Base-by-base conservation (phyloP, 2,329 filamentous ascomycete species). In the Exophiala sideris region DNA sequence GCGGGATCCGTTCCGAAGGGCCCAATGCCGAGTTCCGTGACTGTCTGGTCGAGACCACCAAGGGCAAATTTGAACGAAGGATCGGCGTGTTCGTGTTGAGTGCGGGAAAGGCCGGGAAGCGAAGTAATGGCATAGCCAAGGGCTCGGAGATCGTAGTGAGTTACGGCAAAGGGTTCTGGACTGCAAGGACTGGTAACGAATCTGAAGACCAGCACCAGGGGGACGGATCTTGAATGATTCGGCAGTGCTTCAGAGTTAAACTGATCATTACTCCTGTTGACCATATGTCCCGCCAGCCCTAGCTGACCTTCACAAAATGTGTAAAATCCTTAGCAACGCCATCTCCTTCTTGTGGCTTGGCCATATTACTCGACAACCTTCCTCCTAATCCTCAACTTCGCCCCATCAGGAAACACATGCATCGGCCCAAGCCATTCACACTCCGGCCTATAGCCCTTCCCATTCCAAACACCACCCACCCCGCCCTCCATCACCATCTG, bases 131-230 rank as follows among this genome's bases (percentile, higher is more conserved):
- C 10, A 69, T 81, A 40, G 64, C 61, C 18, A 75, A 71, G 52
- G 76, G 76, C 2, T 70, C 78, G 52, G 78, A 81, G 65, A 74
- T 81, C 40, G 66, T 79, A 24, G 70, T 81, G n/a, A 78, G 71
- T 60, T 81, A 81, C 62, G 78, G 78, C 29, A 79, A 79, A 62
- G 75, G 74, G 0, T 78, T 77, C 52, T 78, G 76, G 76, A 57
- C 42, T 29, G 56, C 58, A 2, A 51, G 60, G 45, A 50, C 24
- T 29, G 24, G 24, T 29, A 8, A 29, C 24, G 24, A 8, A 29
- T 8, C 16, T 18, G 24, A 29, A 29, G 24, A 29, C 7, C 24
- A 29, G 5, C 5, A 29, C 24, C 24, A 29, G 5, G 24, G 5
- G 7, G 7, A 5, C 24, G 24, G 24, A 29, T 8, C 24, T 29